Evolutionary conservation across 352 stramenopile species (phyloP).

Genomic region (Globisporangium rhizosaccharum): DNA sequence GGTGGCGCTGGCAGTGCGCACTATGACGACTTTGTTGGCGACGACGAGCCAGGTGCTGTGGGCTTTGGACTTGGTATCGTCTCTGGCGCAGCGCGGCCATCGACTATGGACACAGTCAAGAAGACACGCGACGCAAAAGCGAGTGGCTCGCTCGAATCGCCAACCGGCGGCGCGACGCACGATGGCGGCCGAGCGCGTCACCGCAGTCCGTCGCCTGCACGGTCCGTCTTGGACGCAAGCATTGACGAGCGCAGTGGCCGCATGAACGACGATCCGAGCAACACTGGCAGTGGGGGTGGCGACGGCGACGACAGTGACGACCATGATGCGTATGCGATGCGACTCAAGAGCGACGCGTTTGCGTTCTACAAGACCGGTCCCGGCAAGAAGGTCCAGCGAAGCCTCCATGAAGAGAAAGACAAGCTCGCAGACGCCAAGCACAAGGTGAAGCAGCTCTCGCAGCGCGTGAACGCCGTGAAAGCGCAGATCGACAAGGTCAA

Average conservation of each 20-base stretch:
- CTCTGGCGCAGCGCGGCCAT: conserved; percentile 42
- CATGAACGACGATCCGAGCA: conserved; percentile 16
- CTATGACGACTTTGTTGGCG: conserved; percentile 40
- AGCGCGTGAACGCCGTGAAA: conserved; percentile 77
- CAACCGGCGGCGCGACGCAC: background rate
- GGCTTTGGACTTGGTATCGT: conserved; percentile 63
- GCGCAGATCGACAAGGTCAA: conserved; percentile 62
- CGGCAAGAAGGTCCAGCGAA: conserved; percentile 53
- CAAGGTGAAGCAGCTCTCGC: conserved; percentile 63
- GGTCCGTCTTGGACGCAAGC: conserved; percentile 14
- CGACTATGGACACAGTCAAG: conserved; percentile 55
- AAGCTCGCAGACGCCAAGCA: conserved; percentile 70
- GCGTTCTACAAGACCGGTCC: conserved; percentile 54
- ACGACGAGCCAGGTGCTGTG: conserved; percentile 44
- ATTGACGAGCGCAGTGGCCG: conserved; percentile 7
- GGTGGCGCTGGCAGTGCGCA: conserved; percentile 1
- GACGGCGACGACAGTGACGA: conserved; percentile 11
- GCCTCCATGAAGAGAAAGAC: conserved; percentile 67
- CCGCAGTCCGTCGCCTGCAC: conserved; percentile 30
- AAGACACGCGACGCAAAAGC: conserved; percentile 22
- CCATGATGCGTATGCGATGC: conserved; percentile 9
- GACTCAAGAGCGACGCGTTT: conserved; percentile 66
- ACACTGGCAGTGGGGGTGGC: conserved; percentile 9
- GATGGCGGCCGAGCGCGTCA: conserved; percentile 14
- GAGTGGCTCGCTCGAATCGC: background rate